phyloP scores from a whole-genome alignment of 441 rosid genomes.

The Pelargonium myrrhifolium region DNA sequence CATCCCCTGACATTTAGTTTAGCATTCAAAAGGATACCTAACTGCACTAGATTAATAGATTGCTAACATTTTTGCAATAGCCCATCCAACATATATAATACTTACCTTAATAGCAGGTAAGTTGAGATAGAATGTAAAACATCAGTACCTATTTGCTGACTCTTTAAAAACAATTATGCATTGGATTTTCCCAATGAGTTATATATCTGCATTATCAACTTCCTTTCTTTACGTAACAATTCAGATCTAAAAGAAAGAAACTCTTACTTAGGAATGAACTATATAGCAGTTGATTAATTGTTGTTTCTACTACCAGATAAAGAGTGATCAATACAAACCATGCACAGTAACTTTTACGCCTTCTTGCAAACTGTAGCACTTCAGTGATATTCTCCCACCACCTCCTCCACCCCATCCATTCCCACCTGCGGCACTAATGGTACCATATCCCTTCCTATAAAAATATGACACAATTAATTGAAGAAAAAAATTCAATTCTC shows the following conservation, averaged over 20 bases:
- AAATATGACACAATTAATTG: slow-evolving; percentile 24
- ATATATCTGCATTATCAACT: neutral
- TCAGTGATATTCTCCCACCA: slow-evolving; percentile 91
- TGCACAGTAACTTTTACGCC: slow-evolving; percentile 72
- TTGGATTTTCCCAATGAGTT: neutral
- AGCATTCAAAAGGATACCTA: too few species aligned
- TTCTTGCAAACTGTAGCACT: slow-evolving; percentile 97
- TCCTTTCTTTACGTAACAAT: neutral
- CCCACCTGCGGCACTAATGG: slow-evolving; percentile 87
- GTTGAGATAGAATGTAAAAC: too few species aligned
- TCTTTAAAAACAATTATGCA: neutral
- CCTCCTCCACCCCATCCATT: slow-evolving; percentile 97
- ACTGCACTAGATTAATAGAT: too few species aligned
- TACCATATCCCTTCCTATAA: slow-evolving; percentile 78
- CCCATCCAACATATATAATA: too few species aligned
- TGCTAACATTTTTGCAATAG: too few species aligned
- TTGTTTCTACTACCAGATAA: slow-evolving; percentile 18
- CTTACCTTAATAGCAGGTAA: too few species aligned
- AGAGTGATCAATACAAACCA: slow-evolving; percentile 52
- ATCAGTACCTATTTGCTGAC: too few species aligned
- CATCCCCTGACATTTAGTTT: too few species aligned
- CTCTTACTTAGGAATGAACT: slow-evolving; percentile 18
- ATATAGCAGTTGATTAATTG: slow-evolving; percentile 23
- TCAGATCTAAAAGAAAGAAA: slow-evolving; percentile 10
- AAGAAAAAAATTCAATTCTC: neutral